Evolutionary conservation across 2,329 filamentous ascomycete species (phyloP), one percentile per base, ranked within the genome.

Genomic region (Pseudogymnoascus sp.): DNA sequence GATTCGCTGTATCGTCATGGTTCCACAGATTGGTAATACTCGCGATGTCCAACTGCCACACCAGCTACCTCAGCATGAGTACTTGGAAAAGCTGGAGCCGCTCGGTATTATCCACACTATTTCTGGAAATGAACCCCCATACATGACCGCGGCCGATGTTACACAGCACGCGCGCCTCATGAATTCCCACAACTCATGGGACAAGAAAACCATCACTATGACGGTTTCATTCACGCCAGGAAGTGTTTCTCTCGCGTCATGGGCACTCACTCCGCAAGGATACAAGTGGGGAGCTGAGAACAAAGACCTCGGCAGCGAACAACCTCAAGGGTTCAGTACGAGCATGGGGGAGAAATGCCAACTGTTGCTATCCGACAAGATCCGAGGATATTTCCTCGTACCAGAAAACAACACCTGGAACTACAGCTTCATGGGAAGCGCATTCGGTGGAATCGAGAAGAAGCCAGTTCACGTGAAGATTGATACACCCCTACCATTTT

Each of bases 271-370:
- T 1, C 93, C 95, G 1, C 82, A 88, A 67, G 95, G 95, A 61
- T 97, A 96, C 80, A 93, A 93, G 76, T 99, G 96, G 95, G 95
- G 95, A 67, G 91, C 87, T 1, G 91, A 97, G 74, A 99, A 99
- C 82, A 93, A 89, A 77, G 96, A 99, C 77, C 86, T 87, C 63
- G 88, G 89, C 69, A 96, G 90, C 66, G 95, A 99, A 75, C 91
- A 96, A 75, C 95, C 96, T 0, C 88, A 93, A 67, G 96, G 96
- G 40, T 99, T 99, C 80, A 88, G 87, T 64, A 96, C 91, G 26
- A 86, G 81, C 64, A 96, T 97, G 85, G 95, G 95, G 61, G 90
- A 96, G 77, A 97, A 97, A 80, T 92, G 91, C 70, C 96, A 99
- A 79, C 80, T 99, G 63, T 79, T 99, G 29, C 84, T 99, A 62